These are phyloP conservation scores for Colletotrichum orbiculare DNA, from an alignment of 2,329 filamentous ascomycete genomes.

Conservation along the genomic window DNA sequence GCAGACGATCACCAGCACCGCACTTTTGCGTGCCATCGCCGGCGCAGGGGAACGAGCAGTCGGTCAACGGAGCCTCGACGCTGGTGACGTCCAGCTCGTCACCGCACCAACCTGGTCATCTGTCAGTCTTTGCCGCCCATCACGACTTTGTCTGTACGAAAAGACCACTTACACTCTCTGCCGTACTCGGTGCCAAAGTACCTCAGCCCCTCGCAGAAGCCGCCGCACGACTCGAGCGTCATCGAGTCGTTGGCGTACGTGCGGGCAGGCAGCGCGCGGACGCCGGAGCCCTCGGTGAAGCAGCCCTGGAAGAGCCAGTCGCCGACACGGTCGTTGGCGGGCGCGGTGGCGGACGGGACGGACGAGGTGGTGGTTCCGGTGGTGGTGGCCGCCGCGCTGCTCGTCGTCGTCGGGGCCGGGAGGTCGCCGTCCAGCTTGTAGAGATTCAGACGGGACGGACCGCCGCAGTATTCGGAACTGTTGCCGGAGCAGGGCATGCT, in stretches of 20 bases:
- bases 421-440: slow-evolving; percentile 42
- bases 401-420: background rate
- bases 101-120: slow-evolving; percentile 47
- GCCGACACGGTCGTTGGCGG: slow-evolving; percentile 40
- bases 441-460: slow-evolving; percentile 47
- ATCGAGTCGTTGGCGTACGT: slow-evolving; percentile 46
- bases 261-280: slow-evolving; percentile 45
- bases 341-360: slow-evolving; percentile 3
- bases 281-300: slow-evolving; percentile 47
- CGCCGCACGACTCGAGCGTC: slow-evolving; percentile 48
- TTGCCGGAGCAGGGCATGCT: slow-evolving; percentile 51
- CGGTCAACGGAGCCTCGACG: slow-evolving; percentile 42
- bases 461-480: slow-evolving; percentile 51
- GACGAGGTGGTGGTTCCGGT: slow-evolving; percentile 7
- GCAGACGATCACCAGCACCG: slow-evolving; percentile 47
- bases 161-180: slow-evolving; percentile 44
- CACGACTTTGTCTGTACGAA: background rate
- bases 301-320: slow-evolving; percentile 50
- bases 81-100: slow-evolving; percentile 44
- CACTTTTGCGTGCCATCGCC: slow-evolving; percentile 49
- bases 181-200: slow-evolving; percentile 51
- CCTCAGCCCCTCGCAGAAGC: slow-evolving; percentile 43
- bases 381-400: background rate
- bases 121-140: background rate
- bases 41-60: slow-evolving; percentile 48